Percentiles rank a stretch among this genome's conserved stretches.
phyloP scores from a whole-genome alignment of 225 moss, liverwort and hornwort genomes.

The Physcomitrium patens region DNA sequence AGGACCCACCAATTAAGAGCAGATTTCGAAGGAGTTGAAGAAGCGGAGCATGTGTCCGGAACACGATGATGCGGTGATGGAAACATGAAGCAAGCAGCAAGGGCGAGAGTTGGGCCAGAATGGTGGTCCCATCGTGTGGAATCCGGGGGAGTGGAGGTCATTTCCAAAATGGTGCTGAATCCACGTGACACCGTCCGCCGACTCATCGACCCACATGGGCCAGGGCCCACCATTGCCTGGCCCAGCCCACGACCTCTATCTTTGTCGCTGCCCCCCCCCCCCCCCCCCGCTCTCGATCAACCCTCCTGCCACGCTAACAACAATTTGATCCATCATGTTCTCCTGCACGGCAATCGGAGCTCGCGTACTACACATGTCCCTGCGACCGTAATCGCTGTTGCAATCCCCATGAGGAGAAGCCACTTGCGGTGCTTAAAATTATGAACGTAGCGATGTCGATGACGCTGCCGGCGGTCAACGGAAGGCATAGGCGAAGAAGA shows the following conservation, averaged over 20 bases:
- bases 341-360: background rate
- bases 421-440: background rate
- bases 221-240: conserved; percentile 36
- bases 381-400: no score
- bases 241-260: background rate
- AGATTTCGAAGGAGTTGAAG: no score
- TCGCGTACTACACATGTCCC: background rate
- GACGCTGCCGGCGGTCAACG: background rate
- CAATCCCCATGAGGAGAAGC: no score
- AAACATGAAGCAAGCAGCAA: no score
- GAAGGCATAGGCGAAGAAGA: background rate
- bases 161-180: background rate
- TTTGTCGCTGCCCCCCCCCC: background rate
- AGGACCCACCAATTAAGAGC: no score
- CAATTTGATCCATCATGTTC: background rate
- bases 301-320: background rate
- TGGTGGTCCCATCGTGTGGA: no score
- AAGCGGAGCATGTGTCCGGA: no score
- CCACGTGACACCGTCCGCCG: conserved; percentile 54
- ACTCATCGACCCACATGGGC: conserved; percentile 48
- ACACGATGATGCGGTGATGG: no score
- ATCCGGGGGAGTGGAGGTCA: no score
- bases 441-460: background rate
- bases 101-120: background rate
- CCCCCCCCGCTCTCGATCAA: background rate